Base-by-base conservation (phyloP, 1,139 yeast genomes). In the Kodamaea alishanica region DNA sequence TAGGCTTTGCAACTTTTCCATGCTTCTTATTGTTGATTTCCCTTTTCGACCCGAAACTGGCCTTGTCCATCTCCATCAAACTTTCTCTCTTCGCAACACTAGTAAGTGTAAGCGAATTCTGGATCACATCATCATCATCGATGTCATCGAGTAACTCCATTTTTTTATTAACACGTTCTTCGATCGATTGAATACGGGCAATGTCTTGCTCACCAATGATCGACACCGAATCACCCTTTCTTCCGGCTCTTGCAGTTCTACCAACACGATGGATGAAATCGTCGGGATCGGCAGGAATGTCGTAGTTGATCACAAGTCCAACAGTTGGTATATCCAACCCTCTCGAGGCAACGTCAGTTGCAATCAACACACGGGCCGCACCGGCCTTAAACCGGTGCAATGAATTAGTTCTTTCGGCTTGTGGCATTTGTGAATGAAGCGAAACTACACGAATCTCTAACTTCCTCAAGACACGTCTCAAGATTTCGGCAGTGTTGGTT, bases 201-300 rank as follows among this genome's bases (percentile, higher is more conserved):
- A 92, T 83, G 55, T 92, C 98, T 43, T 84, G 79, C 52, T 90
- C 96, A 1, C 95, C 79, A 5, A 92, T 84, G 43, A 92, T 73
- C 9, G 94, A 79, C 3, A 71, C 60, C 5, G 76, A 64, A 39
- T 66, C 69, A 49, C 77, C 77, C 39, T 70, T 67, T 53, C 95
- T 74, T 5, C 97, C 97, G 4, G 98, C 98, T 75, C 99, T 85
- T n/a, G 98, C 99, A 12, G 98, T 92, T 79, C 99, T 88, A 74
- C 99, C 99, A n/a, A 90, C 96, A 60, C 99, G 74, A 65, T 92
- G 99, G 42, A 92, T 87, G 55, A 85, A 94, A 59, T 90, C 97
- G 59, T 92, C 97, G 0, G 98, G 90, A 59, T 92, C 97, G 4
- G 95, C 89, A 5, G 98, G 98, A 28, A 92, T 77, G 57, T 94